These are phyloP conservation scores for Leccinum olivaceopallidum DNA, from an alignment of 768 basidiomycete genomes.

Conservation along the genomic window DNA sequence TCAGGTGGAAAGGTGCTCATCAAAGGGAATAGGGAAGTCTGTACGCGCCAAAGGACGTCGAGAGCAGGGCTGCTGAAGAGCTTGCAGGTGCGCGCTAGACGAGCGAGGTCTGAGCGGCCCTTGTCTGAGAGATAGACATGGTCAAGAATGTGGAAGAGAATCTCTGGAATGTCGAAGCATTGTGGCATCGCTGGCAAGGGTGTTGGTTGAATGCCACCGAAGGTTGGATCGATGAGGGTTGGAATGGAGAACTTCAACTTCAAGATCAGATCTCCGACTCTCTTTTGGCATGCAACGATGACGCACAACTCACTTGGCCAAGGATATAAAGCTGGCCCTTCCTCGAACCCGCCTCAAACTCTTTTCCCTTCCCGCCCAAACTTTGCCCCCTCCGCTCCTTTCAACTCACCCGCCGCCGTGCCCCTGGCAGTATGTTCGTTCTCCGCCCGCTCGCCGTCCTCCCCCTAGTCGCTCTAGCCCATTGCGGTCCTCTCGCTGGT, in stretches of 20 bases:
- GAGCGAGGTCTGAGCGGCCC: slow-evolving; percentile 15
- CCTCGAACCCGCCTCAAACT: slow-evolving; percentile 9
- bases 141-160: slow-evolving; percentile 20
- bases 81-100: slow-evolving; percentile 20
- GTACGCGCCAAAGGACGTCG: slow-evolving; percentile 24
- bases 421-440: slow-evolving; percentile 17
- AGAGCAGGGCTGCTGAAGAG: slow-evolving; percentile 19
- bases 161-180: slow-evolving; percentile 22
- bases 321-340: slow-evolving; percentile 21
- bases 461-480: slow-evolving; percentile 19
- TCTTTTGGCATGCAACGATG: background rate
- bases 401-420: slow-evolving; percentile 10
- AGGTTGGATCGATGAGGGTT: background rate
- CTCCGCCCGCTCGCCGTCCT: slow-evolving; percentile 14
- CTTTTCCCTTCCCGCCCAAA: slow-evolving; percentile 6
- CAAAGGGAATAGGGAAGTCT: slow-evolving; percentile 21
- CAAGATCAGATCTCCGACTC: background rate
- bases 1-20: slow-evolving; percentile 19
- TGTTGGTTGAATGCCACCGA: background rate
- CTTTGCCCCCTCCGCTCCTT: slow-evolving; percentile 28
- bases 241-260: background rate
- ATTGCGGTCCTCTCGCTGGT: slow-evolving; percentile 20
- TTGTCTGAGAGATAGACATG: slow-evolving; percentile 8
- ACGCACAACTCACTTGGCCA: background rate
- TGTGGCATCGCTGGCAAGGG: background rate